Evolutionary conservation across 148 eudicot genomes (phyloP), one percentile per base, ranked within the genome.

Genomic region (Limonium bicolor): DNA sequence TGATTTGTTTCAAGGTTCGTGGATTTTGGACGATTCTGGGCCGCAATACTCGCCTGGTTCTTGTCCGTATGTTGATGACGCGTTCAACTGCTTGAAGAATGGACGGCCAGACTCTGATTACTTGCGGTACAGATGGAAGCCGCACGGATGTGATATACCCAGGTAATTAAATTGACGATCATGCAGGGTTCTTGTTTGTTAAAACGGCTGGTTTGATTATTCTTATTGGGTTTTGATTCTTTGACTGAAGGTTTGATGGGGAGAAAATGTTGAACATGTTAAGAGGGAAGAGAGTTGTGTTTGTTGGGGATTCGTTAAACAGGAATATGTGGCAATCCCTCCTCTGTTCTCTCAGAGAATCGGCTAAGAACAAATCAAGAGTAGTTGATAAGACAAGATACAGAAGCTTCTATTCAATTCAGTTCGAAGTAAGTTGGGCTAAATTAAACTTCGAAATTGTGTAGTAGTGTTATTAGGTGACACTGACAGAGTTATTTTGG

Each of bases 21-120:
- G 92, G 92, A 67, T 70, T 2, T 28, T 39, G 40, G 71, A 65
- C 56, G 61, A 66, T 36, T 48, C 47, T 1, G 55, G 42, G 26
- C 84, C 73, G 34, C 1, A 46, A 49, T 80, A 80, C 59, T 12
- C 36, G 43, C 83, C 77, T 7, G 90, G 83, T 34, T 72, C 90
- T 14, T 80, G 80, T 48, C 80, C 75, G 20, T 62, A 46, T 48
- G 54, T 80, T 14, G 84, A 80, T 27, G 59, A 68, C 20, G 53
- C 80, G 25, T 80, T 80, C 60, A 65, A 80, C 47, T 80, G 90
- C 46, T 65, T 64, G 70, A 65, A 62, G 54, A 80, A 80, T 55
- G 77, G 75, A 17, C 66, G 84, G 11, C 63, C 42, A 11, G 84
- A 76, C 65, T 45, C 55, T 16, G 65, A 49, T 27, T 80, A 72